Base-by-base conservation (phyloP, 805 yeast species). In the Metschnikowia amazonensis region DNA sequence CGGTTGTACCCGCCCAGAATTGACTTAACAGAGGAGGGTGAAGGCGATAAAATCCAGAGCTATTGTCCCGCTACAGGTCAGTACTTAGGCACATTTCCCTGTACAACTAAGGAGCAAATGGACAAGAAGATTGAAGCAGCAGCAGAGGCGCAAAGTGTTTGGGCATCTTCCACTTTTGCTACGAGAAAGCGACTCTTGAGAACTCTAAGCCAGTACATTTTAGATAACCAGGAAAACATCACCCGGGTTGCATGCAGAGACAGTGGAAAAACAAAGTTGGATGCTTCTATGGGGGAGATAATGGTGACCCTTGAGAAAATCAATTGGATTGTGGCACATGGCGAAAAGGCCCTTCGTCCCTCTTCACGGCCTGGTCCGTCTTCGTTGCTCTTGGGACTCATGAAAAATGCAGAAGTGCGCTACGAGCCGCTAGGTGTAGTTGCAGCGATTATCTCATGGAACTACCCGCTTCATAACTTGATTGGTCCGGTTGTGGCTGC, bases 51-150 rank as follows among this genome's bases (percentile, higher is more conserved):
- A 52, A 86, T 92, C 50, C 90, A 88, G 59, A 80, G 90, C 49
- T 85, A 87, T 63, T 92, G 99, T 67, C 99, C 99, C 3, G 97
- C 98, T 0, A 94, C 98, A 0, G 95, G 97, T 28, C 97, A 89
- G 65, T 82, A 70, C 50, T 70, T 92, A 52, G 98, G 96, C 1
- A 74, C 81, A 18, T 83, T 82, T 55, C 68, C 74, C 40, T 81
- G 88, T 1, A 78, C 81, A 46, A 67, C 84, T n/a, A 72, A 70
- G 38, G 76, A 74, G 3, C 94, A 89, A 37, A 86, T 94, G 63
- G 92, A 92, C 60, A 54, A 57, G 5, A 75, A 81, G 45, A 80
- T 94, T 16, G 53, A 54, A n/a, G 53, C 55, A 13, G 82, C 89
- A 2, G 64, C 65, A 28, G 50, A 48, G 2, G 89, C 90, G 2